Evolutionary conservation across 176 grass and related monocot genomes (phyloP), one percentile per base, ranked within the genome.

Genomic region (Lolium multiflorum): DNA sequence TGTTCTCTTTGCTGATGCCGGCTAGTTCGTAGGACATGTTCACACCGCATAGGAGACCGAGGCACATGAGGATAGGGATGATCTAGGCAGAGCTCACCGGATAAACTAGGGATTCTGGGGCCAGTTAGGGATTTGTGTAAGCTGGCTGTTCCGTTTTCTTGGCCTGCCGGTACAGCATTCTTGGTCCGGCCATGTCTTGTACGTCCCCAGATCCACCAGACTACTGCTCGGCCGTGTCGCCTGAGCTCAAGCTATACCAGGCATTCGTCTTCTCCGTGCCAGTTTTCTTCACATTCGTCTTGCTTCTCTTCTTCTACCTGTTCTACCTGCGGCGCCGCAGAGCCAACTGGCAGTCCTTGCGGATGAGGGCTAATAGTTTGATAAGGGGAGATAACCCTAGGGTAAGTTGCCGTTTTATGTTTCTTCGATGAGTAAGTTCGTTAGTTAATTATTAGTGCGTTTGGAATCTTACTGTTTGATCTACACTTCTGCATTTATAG

Each of bases 191-290:
- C 9, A 98, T 96, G 97, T 96, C 97, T 92, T 96, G 97, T 84
- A 84, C 75, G 76, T 92, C 97, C 11, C 54, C 93, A 10, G 88
- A 96, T 70, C 90, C 91, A 21, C 90, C 94, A 1, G 76, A 86
- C 15, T 94, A 96, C 83, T 98, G 94, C 90, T 98, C 93, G 1
- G 77, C 91, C 1, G 82, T 74, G 5, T 90, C 94, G 15, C 85
- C 94, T 43, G 97, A 98, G 94, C 87, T 98, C 70, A 98, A 90
- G 80, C 87, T 98, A 7, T 98, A 96, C 88, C 96, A 96, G 59
- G 93, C 92, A 54, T 98, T 98, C 77, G 91, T 98, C 63, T 98
- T 98, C 81, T 96, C 94, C 0, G 92, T 96, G 80, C 96, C 96
- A 1, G 88, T 96, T 38, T 98, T 96, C 93, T 98, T 96, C 82